Evolutionary conservation across 1,284 basidiomycete genomes (phyloP), one percentile per base, ranked within the genome.

Genomic region (Fistulinella cinereoalba): DNA sequence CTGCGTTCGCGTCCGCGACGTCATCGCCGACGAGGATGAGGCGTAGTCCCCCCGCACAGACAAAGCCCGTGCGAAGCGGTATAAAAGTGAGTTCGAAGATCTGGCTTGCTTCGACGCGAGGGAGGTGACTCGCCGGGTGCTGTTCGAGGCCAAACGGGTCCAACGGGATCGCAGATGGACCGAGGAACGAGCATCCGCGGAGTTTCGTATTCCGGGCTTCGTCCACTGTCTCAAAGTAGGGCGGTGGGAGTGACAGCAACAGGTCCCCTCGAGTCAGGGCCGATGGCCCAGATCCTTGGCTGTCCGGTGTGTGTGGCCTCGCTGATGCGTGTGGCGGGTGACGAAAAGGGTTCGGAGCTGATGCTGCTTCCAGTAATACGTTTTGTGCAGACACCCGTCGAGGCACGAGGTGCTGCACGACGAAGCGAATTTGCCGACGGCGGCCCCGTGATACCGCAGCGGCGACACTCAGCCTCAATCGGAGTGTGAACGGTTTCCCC

Each of bases 41-140:
- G 18, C 85, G 74, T 44, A 89, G 58, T 3, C 85, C 84, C 15
- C 85, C 85, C 16, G 82, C 71, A 8, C 70, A 71, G 31, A 69
- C 64, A 56, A 85, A 84, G 0, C 87, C 86, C 7, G 66, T 70
- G 39, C 62, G 68, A 21, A 75, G 58, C 1, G 83, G 73, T 31
- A 86, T 44, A 49, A 79, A 88, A 9, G 75, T 69, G 39, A 87
- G 67, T 47, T 80, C 75, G 46, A 89, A 86, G 21, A 81, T 74
- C 52, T 77, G 76, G 13, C 68, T 65, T 7, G 68, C 70, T 49
- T 77, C 70, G 7, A 66, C 61, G 44, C 57, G 62, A 37, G 39
- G 37, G 13, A 44, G 29, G 24, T 57, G 55, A 18, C 54, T 53
- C 22, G 57, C 58, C 3, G 47, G 34, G 18, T 52, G 47, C 19